phyloP scores from a whole-genome alignment of 2,329 filamentous ascomycete genomes.

The Xylariomycetidae sp. region DNA sequence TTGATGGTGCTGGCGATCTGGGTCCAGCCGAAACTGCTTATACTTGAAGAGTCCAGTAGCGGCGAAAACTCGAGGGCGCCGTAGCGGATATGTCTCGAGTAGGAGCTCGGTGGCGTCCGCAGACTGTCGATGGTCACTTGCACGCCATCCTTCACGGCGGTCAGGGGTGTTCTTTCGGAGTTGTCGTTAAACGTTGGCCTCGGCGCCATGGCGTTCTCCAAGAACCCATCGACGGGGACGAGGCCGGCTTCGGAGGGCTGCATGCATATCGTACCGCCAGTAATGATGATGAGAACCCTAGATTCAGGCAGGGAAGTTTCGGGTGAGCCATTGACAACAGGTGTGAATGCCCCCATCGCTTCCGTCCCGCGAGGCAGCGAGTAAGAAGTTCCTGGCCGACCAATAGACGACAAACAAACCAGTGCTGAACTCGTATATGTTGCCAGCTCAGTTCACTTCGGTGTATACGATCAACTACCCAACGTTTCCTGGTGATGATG shows the following conservation, averaged over 20 bases:
- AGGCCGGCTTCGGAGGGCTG: constrained; percentile 74
- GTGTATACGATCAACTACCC: no score
- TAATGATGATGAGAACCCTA: constrained; percentile 84
- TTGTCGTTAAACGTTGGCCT: constrained; percentile 82
- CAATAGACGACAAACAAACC: no score
- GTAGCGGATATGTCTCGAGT: constrained; percentile 78
- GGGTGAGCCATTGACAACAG: no score
- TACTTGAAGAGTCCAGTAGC: constrained; percentile 84
- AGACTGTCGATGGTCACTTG: constrained; percentile 59
- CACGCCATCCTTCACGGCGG: constrained; percentile 46
- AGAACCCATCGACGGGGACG: constrained; percentile 73
- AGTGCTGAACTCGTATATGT: no score
- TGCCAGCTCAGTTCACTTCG: no score
- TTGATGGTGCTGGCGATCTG: constrained; percentile 75
- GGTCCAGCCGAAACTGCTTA: constrained; percentile 81
- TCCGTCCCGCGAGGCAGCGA: no score
- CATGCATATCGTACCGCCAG: constrained; percentile 90
- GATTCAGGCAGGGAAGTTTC: no score
- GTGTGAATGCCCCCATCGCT: constrained; percentile 22
- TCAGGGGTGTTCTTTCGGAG: constrained; percentile 48
- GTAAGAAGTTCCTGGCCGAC: no score
- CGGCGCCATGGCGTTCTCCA: constrained; percentile 76
- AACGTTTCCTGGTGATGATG: no score
- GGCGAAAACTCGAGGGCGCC: constrained; percentile 79
- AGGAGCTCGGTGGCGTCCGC: constrained; percentile 74